A percentile compares a stretch with the other conserved stretches of the same genome.
Evolutionary conservation across 2,329 filamentous ascomycete species (phyloP).

Genomic region (Exophiala oligosperma): DNA sequence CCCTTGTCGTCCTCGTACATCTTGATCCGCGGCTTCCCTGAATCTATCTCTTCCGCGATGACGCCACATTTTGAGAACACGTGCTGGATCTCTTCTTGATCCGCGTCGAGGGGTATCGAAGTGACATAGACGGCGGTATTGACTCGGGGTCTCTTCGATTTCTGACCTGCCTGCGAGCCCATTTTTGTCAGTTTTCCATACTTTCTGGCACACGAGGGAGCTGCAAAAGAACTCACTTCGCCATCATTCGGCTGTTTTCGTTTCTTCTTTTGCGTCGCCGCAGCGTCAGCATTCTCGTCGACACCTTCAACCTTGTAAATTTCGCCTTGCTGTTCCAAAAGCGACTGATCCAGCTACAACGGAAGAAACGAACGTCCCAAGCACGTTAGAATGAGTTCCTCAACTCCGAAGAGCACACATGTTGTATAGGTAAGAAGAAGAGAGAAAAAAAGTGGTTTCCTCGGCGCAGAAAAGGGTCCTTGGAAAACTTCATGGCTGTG

Average conservation of each 20-base stretch:
- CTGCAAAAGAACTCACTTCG: conserved; percentile 43
- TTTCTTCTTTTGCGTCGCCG: conserved; percentile 52
- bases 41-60: conserved; percentile 92
- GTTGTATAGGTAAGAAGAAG: neutral
- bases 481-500: conserved; percentile 14
- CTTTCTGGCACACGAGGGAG: too few species aligned
- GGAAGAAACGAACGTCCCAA: conserved; percentile 15
- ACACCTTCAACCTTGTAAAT: conserved; percentile 62
- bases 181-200: conserved; percentile 20
- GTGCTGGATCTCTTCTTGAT: conserved; percentile 75
- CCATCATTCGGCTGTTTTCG: conserved; percentile 53
- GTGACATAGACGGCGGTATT: conserved; percentile 95
- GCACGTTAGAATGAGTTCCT: conserved; percentile 26
- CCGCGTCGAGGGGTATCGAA: conserved; percentile 77
- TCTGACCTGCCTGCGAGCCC: conserved; percentile 30
- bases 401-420: conserved; percentile 7
- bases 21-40: conserved; percentile 83
- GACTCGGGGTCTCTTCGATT: conserved; percentile 49
- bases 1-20: conserved; percentile 82
- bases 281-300: conserved; percentile 56
- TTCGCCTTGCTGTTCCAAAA: conserved; percentile 61
- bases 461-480: neutral
- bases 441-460: neutral
- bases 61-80: conserved; percentile 88
- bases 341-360: conserved; percentile 57